These are phyloP conservation scores for Chlamydomonas sp. DNA, from an alignment of 139 green algal genomes.

Conservation along the genomic window DNA sequence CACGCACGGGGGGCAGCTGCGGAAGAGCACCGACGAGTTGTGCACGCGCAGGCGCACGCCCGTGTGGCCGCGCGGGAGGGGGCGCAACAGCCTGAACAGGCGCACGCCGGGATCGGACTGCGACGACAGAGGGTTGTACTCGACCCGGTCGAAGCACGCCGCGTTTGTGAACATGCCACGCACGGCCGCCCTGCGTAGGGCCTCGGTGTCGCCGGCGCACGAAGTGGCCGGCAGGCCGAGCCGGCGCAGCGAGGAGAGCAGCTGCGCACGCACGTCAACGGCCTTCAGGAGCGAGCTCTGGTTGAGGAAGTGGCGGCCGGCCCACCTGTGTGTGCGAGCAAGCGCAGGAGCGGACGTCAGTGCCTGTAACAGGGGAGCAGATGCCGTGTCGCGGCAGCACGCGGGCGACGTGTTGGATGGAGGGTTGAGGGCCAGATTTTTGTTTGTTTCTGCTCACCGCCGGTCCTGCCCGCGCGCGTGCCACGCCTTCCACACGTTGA, in stretches of 20 bases:
- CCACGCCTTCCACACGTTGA: conserved; percentile 81
- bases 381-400: too few species aligned
- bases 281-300: conserved; percentile 65
- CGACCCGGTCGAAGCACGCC: conserved; percentile 39
- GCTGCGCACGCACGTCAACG: conserved; percentile 46
- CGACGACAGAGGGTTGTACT: conserved; percentile 36
- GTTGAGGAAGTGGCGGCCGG: conserved; percentile 51
- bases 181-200: conserved; percentile 12
- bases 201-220: conserved; percentile 38
- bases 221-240: conserved; percentile 37
- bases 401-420: too few species aligned
- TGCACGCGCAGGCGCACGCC: conserved; percentile 23
- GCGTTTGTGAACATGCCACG: conserved; percentile 62
- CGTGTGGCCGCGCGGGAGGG: neutral
- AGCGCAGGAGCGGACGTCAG: too few species aligned
- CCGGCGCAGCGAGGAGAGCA: conserved; percentile 36
- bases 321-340: too few species aligned
- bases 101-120: conserved; percentile 35
- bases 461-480: conserved; percentile 29
- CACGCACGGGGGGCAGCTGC: conserved; percentile 25
- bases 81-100: conserved; percentile 55
- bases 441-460: too few species aligned
- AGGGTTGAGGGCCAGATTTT: too few species aligned
- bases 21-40: conserved; percentile 22
- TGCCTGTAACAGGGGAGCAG: too few species aligned